Evolutionary conservation across 2,329 filamentous ascomycete species (phyloP).

Genomic region (Aureobasidium sp.): DNA sequence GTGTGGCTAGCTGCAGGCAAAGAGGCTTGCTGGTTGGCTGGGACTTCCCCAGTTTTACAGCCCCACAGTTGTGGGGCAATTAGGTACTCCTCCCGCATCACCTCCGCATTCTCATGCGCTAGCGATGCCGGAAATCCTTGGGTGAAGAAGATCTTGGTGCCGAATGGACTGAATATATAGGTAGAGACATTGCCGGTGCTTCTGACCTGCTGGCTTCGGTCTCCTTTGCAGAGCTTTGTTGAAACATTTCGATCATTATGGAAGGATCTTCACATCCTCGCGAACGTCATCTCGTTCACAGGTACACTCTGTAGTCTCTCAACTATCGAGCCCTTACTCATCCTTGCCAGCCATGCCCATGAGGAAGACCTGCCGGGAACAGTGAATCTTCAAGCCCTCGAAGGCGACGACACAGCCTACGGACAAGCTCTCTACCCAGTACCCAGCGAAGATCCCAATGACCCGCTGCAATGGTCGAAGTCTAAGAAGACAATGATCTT

Average conservation of each 20-base stretch:
- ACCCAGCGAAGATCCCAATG: constrained; percentile 55
- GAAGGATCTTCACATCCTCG: neutral
- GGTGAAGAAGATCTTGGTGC: neutral
- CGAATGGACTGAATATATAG: neutral
- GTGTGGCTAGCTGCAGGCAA: neutral
- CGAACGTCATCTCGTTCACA: constrained; percentile 8
- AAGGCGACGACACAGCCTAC: constrained; percentile 54
- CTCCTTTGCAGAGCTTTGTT: neutral
- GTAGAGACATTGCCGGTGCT: neutral
- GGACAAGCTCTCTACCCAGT: constrained; percentile 57
- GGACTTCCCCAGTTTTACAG: neutral
- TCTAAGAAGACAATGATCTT: constrained; percentile 53
- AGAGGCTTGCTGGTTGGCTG: neutral
- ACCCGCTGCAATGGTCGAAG: constrained; percentile 52
- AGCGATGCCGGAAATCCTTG: constrained; percentile 1
- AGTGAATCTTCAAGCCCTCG: constrained; percentile 46
- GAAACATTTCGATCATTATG: neutral
- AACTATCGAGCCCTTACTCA: neutral
- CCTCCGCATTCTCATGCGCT: neutral
- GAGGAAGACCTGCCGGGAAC: constrained; percentile 52
- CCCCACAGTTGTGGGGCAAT: constrained; percentile 3
- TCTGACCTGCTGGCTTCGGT: neutral
- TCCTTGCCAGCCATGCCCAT: constrained; percentile 44
- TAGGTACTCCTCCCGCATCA: neutral
- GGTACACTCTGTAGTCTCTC: neutral